Percentiles rank a stretch among this genome's conserved stretches.
phyloP scores from a whole-genome alignment of 164 flowering plant species.

The Vitis rotundifolia region DNA sequence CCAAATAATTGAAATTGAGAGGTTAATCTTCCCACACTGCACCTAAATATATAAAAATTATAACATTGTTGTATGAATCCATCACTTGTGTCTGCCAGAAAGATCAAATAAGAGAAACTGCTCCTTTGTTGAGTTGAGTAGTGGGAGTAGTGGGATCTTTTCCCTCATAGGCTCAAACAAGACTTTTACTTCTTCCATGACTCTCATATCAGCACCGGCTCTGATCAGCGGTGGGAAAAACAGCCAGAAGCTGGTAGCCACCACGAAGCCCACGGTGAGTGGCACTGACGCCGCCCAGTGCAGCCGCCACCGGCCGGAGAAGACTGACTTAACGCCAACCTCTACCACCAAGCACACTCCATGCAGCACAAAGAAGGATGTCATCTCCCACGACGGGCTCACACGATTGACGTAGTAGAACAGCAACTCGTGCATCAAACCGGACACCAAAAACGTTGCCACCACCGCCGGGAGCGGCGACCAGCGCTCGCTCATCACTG shows the following conservation, averaged over 20 bases:
- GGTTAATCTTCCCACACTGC: no score
- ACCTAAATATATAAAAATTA: no score
- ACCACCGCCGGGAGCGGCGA: slow-evolving; percentile 10
- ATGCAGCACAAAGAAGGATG: slow-evolving; percentile 34
- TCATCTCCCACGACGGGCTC: slow-evolving; percentile 42
- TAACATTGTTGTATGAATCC: no score
- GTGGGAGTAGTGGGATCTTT: neutral
- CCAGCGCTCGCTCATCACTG: slow-evolving; percentile 5
- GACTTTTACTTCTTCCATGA: slow-evolving; percentile 15
- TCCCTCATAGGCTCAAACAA: neutral
- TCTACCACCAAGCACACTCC: slow-evolving; percentile 34
- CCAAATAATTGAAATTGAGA: no score
- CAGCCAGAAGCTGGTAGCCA: slow-evolving; percentile 39
- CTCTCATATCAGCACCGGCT: slow-evolving; percentile 28
- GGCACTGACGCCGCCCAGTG: slow-evolving; percentile 27
- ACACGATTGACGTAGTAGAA: slow-evolving; percentile 21
- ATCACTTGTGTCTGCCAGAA: no score
- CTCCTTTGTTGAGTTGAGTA: no score
- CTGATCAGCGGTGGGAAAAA: slow-evolving; percentile 47
- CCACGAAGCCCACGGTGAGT: slow-evolving; percentile 39
- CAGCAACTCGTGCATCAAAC: slow-evolving; percentile 36
- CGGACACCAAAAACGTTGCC: slow-evolving; percentile 23
- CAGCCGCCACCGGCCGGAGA: slow-evolving; percentile 15
- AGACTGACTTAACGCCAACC: slow-evolving; percentile 16
- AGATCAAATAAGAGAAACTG: no score